phyloP scores from a whole-genome alignment of 1,284 basidiomycete species.

The Cutaneotrichosporon sp. region DNA sequence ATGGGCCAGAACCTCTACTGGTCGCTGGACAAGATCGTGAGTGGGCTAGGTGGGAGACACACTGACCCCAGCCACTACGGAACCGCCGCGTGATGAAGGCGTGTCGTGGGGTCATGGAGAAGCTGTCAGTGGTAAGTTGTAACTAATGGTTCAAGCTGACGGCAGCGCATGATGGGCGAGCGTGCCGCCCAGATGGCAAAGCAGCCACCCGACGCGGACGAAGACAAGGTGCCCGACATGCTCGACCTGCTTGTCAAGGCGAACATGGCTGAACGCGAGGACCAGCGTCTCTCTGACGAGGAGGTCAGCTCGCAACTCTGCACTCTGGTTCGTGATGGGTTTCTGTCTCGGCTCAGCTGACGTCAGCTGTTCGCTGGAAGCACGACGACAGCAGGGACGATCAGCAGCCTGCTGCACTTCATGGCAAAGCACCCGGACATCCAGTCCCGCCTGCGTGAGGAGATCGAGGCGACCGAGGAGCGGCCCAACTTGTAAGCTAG shows the following conservation, averaged over 20 bases:
- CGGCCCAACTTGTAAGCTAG: constrained; percentile 20
- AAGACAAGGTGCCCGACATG: constrained; percentile 9
- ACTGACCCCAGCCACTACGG: constrained; percentile 12
- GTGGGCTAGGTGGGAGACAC: not conserved
- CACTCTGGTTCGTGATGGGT: constrained; percentile 64
- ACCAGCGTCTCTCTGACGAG: constrained; percentile 63
- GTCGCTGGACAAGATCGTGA: constrained; percentile 12
- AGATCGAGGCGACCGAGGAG: constrained; percentile 50
- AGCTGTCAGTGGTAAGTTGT: constrained; percentile 39
- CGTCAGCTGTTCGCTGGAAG: constrained; percentile 60
- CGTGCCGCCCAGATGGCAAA: not conserved
- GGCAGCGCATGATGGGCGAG: not conserved
- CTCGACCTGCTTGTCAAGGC: constrained; percentile 56
- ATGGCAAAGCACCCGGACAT: constrained; percentile 59
- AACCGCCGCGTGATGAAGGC: not conserved
- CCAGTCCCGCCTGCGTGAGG: constrained; percentile 61
- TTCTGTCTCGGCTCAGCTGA: not conserved
- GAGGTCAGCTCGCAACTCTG: constrained; percentile 75
- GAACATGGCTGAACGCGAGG: constrained; percentile 58
- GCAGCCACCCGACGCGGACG: constrained; percentile 42
- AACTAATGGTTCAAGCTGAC: constrained; percentile 26
- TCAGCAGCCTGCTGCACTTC: constrained; percentile 70
- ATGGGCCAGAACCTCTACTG: constrained; percentile 12
- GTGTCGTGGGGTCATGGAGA: constrained; percentile 3
- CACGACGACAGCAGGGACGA: constrained; percentile 71